These are phyloP conservation scores for Stephania yunnanensis DNA, from an alignment of 164 flowering plant genomes.

Conservation along the genomic window DNA sequence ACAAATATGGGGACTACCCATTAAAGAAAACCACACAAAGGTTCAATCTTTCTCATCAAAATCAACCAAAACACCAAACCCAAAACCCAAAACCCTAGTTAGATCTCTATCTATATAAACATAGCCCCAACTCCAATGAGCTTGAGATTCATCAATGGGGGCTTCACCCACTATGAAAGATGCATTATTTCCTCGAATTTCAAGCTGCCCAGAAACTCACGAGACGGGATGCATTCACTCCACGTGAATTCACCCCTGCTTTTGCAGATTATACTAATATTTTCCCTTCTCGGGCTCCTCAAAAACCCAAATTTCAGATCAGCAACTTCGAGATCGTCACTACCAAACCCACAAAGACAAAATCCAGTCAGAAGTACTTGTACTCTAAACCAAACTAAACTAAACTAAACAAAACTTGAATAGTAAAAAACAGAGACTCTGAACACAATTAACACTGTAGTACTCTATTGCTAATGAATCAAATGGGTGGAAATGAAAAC, in stretches of 20 bases:
- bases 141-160: constrained; percentile 5
- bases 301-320: constrained; percentile 6
- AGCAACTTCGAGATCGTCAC: constrained; percentile 3
- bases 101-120: neutral
- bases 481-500: no score
- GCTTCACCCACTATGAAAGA: neutral
- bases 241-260: constrained; percentile 27
- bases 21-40: neutral
- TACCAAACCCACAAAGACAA: no score
- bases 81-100: constrained; percentile 10
- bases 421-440: no score
- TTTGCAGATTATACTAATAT: constrained; percentile 10
- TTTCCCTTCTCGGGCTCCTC: constrained; percentile 14
- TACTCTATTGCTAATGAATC: no score
- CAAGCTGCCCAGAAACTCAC: neutral
- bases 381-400: no score
- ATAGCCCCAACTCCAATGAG: constrained; percentile 5
- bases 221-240: constrained; percentile 8
- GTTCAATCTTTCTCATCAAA: neutral
- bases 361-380: no score
- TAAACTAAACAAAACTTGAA: no score
- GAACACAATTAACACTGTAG: no score
- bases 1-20: no score
- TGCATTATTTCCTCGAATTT: constrained; percentile 4
- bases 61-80: neutral